Evolutionary conservation across 805 yeast genomes (phyloP), one percentile per base, ranked within the genome.

Genomic region (Blastobotrys parvus): DNA sequence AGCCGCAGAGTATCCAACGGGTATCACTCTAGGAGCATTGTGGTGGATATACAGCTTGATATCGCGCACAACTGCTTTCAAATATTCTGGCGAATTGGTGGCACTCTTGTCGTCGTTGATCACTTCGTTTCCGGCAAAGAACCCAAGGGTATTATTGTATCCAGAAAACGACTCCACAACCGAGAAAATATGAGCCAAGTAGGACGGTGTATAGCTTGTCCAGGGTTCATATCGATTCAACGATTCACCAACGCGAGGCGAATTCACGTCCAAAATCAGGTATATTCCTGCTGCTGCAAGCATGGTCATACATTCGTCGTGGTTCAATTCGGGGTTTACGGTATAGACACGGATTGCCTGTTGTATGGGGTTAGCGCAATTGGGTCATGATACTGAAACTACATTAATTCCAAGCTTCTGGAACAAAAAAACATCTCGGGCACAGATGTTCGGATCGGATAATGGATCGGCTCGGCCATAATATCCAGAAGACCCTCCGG

Each of bases 1-100:
- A 1, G 97, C 97, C 0, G 97, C 97, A 0, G 97, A 87, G 60
- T 90, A 90, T 0, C 97, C 97, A 30, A 90, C 85, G 0, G 97
- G 97, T 15, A 90, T 75, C 11, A 56, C 55, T 43, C 98, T 71
- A 1, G 77, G 72, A 3, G 78, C 62, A 54, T 85, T 75, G 21
- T 59, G 54, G 6, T 64, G 58, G 47, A 86, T 78, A 58, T 82
- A 90, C 22, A 65, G 64, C 60, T 89, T 89, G 67, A 90, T 74
- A 62, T 90, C 97, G 39, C 90, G 69, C 3, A 87, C 69, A 22
- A 89, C 71, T 0, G 85, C 88, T 55, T 87, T 86, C 35, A 90
- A 68, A 57, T 78, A 90, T 2, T 71, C 68, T 1, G 97, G 94
- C 0, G 96, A 79, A 31, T 56, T 39, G 39, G 34, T 45, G 34